Base-by-base conservation (phyloP, 306 rosid genomes). In the Prosopis cineraria region DNA sequence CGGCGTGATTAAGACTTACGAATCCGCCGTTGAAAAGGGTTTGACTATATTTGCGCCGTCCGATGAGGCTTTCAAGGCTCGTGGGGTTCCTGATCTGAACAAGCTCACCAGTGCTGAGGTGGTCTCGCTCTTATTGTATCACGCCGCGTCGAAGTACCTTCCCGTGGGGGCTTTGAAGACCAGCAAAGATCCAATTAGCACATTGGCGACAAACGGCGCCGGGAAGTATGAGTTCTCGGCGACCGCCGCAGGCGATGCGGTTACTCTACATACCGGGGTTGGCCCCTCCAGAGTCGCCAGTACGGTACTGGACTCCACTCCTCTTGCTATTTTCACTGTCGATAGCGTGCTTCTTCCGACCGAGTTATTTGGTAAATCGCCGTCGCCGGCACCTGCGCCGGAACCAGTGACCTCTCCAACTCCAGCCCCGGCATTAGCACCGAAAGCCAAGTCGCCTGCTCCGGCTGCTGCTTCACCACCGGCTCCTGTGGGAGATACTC, bases 251-350 rank as follows among this genome's bases (percentile, higher is more conserved):
- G 98, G 98, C 0, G 98, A 92, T 29, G 55, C 85, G 0, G 87
- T 94, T 10, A 92, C 96, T 1, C 89, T 94, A 17, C 98, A 89
- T 81, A 90, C 97, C 39, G 98, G 98, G 2, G 90, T 92, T 8
- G 91, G 16, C 76, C 59, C 91, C 0, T 94, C 98, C 5, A 85
- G 98, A 56, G 9, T 94, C 39, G 93, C 98, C 0, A 87, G 87
- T 43, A 90, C 96, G 0, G 86, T 94, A 2, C 64, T 92, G 59
- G 98, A 89, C n/a, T n/a, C n/a, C n/a, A n/a, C n/a, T n/a, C n/a
- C n/a, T n/a, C n/a, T n/a, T n/a, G n/a, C n/a, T n/a, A n/a, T n/a
- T n/a, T n/a, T n/a, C n/a, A n/a, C n/a, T n/a, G n/a, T n/a, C n/a
- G n/a, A n/a, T n/a, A n/a, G 31, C 22, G 79, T 94, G 62, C 91